Base-by-base conservation (phyloP, 345 rosid species). In the Carallia pectinifolia region DNA sequence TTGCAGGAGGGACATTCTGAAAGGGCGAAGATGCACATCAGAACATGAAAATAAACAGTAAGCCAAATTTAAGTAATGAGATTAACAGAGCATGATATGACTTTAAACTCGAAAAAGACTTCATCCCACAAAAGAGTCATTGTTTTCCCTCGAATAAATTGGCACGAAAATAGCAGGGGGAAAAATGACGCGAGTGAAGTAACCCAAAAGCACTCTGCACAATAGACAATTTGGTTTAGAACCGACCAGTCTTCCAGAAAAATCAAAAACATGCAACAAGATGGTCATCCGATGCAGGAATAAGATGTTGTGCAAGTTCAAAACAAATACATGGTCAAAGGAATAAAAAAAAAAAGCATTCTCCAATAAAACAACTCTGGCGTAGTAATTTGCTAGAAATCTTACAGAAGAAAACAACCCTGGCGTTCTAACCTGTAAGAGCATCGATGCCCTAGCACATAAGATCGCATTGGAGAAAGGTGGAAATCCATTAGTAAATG, bases 371-470 rank as follows among this genome's bases (percentile, higher is more conserved):
- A 44, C 50, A 12, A 44, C 16, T 44, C 16, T 1, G 1, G 50
- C 50, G 12, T 44, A 13, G 50, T 12, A 0, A 44, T 44, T 10
- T 44, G 16, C 50, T 12, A 13, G 17, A 34, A 47, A 59, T n/a
- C 15, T 8, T 8, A n/a, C 1, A 50, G 39, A 16, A 15, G 31
- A 30, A 39, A 53, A 66, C 55, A 39, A 64, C 29, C 38, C 60
- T 48, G 17, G 69, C 17, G 76, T 40, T 47, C 80, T n/a, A 5
- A 90, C 99, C 97, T 92, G 98, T 76, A 96, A 84, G 58, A 96
- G 97, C 99, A 96, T 96, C 0, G 99, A 96, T 52, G 99, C 99
- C 72, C 90, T 92, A 50, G 99, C 99, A 31, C 99, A 92, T 69
- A 96, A 73, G 53, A 96, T 91, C 0, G 93, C 89, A 70, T 70